Evolutionary conservation across 768 basidiomycete genomes (phyloP).

Genomic region (Phanerochaete carnosa): DNA sequence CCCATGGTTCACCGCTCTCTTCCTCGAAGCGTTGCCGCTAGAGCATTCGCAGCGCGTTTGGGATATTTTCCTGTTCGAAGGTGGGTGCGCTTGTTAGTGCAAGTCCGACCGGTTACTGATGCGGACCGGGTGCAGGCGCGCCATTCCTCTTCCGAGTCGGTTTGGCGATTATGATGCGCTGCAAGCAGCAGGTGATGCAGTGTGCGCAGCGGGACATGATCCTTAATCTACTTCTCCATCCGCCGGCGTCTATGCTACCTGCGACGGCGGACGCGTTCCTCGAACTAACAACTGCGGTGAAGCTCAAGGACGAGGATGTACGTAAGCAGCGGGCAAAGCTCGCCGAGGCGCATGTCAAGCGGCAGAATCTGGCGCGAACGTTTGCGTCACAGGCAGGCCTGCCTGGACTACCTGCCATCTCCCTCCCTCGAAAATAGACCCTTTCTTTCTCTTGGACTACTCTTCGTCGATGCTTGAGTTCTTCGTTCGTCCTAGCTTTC

Average conservation of each 20-base stretch:
- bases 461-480: not conserved
- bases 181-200: constrained; percentile 58
- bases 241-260: constrained; percentile 52
- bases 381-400: not conserved
- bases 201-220: constrained; percentile 43
- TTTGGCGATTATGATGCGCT: constrained; percentile 58
- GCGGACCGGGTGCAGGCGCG: constrained; percentile 48
- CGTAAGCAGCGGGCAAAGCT: constrained; percentile 73
- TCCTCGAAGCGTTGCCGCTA: constrained; percentile 61
- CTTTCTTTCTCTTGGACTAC: not conserved
- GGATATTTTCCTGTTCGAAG: constrained; percentile 83
- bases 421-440: constrained; percentile 17
- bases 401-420: constrained; percentile 18
- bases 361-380: constrained; percentile 42
- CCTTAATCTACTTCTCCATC: constrained; percentile 46
- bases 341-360: constrained; percentile 62
- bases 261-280: constrained; percentile 60
- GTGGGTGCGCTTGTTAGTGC: constrained; percentile 33
- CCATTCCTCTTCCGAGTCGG: constrained; percentile 74
- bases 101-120: not conserved
- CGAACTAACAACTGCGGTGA: constrained; percentile 57
- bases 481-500: not conserved
- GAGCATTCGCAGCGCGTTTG: constrained; percentile 72
- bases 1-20: constrained; percentile 73
- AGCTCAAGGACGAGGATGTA: constrained; percentile 77